Base-by-base conservation (phyloP, 164 flowering plant genomes). In the Chimonanthus salicifolius region DNA sequence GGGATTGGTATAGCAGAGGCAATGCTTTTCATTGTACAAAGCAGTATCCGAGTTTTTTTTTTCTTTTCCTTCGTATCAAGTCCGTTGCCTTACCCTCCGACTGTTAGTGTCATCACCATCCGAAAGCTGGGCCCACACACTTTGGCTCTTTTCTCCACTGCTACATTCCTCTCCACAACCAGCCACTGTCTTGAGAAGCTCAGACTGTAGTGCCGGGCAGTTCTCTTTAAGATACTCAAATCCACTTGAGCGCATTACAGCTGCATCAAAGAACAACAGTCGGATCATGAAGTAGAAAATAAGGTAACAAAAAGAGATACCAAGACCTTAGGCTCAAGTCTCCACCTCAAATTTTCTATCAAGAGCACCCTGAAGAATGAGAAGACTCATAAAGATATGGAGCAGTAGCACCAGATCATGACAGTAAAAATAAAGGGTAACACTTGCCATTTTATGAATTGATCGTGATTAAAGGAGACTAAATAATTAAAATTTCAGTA, bases 211-310 rank as follows among this genome's bases (percentile, higher is more conserved):
- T 4, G 84, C 48, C 0, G 90, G 89, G 72, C 82, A 84, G 49
- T 85, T 84, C 66, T 89, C 93, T 74, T 87, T 91, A 9, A 93
- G 85, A 75, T 84, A 79, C 73, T 87, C 84, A 51, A 90, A 93
- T 4, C 97, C 97, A 74, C 88, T 87, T 5, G 92, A 80, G 18
- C 85, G 89, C 93, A 90, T 86, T 4, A 91, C 98, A 75, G 94
- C 98, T 90, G 93, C 84, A 85, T 48, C 7, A 18, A 71, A 64
- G 71, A 44, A 7, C 51, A 47, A 66, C 48, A 48, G 62, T 60
- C 54, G 50, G 71, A 74, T 64, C 62, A 73, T 71, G 71, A 70
- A 69, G 64, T 44, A 65, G 49, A 21, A 69, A 45, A 75, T 60
- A 64, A 64, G 60, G 47, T 47, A 54, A 74, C 10, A 60, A 49